phyloP scores from a whole-genome alignment of 2,329 filamentous ascomycete species.

The Ophiocordyceps unilateralis region DNA sequence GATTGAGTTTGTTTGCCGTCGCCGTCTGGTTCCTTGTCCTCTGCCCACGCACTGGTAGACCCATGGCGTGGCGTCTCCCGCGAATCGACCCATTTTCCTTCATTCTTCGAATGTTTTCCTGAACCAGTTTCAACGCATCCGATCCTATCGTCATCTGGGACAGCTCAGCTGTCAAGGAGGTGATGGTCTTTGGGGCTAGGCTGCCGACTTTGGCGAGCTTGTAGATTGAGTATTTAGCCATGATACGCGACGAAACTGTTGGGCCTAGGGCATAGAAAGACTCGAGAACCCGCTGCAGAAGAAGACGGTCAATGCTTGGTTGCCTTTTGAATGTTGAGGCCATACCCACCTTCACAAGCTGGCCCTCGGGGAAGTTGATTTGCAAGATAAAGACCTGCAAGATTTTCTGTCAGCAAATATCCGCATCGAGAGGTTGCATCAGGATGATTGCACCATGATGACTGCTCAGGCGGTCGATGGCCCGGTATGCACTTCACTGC shows the following conservation, averaged over 20 bases:
- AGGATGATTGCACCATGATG: constrained; percentile 5
- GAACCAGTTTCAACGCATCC: constrained; percentile 58
- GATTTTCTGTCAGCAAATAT: background rate
- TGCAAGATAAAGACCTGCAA: constrained; percentile 67
- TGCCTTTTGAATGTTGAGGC: background rate
- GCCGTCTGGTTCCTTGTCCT: constrained; percentile 59
- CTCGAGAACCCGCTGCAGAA: constrained; percentile 49
- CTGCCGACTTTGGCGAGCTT: constrained; percentile 62
- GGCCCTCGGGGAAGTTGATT: constrained; percentile 67
- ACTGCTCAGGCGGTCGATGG: background rate
- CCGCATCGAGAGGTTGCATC: too few relatives aligned
- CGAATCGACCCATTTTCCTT: constrained; percentile 84
- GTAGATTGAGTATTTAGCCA: constrained; percentile 82
- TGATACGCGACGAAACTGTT: constrained; percentile 51
- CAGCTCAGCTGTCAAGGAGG: constrained; percentile 68
- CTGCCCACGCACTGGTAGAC: constrained; percentile 80
- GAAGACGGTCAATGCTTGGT: background rate
- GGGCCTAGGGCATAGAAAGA: constrained; percentile 76
- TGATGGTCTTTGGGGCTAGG: constrained; percentile 58
- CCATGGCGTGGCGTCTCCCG: constrained; percentile 82
- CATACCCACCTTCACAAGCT: constrained; percentile 58
- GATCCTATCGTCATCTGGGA: constrained; percentile 89
- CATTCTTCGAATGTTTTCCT: constrained; percentile 72
- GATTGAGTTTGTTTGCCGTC: constrained; percentile 45
- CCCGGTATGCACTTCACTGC: too few relatives aligned